Base-by-base conservation (phyloP, 1,284 basidiomycete genomes). In the Ganoderma meredithae region DNA sequence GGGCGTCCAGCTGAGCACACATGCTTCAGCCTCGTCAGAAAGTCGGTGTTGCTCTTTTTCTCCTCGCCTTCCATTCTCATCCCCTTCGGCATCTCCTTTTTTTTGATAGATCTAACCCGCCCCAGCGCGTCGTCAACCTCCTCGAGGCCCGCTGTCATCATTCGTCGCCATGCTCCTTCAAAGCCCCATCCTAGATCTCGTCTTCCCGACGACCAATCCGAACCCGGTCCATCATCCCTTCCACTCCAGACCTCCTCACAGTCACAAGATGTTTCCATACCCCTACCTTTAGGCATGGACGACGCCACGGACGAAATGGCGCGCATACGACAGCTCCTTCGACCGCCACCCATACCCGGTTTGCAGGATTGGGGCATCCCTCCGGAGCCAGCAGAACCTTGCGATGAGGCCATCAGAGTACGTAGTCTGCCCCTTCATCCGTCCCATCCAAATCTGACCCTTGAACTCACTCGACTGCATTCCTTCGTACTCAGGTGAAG, bases 281-380 rank as follows among this genome's bases (percentile, higher is more conserved):
- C 31, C 43, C 15, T 33, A 6, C n/a, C 15, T 5, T 31, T 55
- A n/a, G 22, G 15, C 6, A 2, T 27, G 39, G 72, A 72, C 6
- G 65, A 60, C 13, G 62, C 70, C 8, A 56, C 31, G 1, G 85
- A 88, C 68, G 87, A 89, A 71, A 72, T 90, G 2, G 69, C 79
- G 9, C 82, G 79, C n/a, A 85, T 93, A 41, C 84, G 90, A 40
- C 76, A 79, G 4, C 77, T 91, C 0, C 80, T 94, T 22, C 81
- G 78, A n/a, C 93, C 92, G 2, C 86, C 88, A 13, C 82, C 87
- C 1, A 88, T 92, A 71, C 82, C 84, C 2, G 91, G 86, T 8
- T 73, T 89, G 3, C 82, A 82, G 0, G 87, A 95, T 73, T 96
- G 93, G 93, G 94, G 93, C 6, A 94, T 96, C 69, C 92, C 93